These are phyloP conservation scores for Plasmopara halstedii DNA, from an alignment of 352 stramenopile species.

Conservation along the genomic window DNA sequence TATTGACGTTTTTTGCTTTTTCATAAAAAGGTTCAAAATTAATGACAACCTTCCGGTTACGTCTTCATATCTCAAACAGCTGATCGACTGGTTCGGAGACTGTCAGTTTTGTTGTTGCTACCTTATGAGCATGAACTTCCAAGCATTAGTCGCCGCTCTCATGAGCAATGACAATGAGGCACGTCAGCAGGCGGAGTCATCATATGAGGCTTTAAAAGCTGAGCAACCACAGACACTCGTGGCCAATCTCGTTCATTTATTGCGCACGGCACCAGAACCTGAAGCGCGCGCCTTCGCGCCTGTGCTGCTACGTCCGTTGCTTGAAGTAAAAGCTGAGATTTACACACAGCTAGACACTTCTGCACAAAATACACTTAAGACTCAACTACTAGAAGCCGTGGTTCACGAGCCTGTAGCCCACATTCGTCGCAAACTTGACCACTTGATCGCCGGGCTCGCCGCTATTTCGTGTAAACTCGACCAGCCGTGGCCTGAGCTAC, in stretches of 20 bases:
- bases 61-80: no score
- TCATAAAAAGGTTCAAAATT: no score
- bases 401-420: slow-evolving; percentile 52
- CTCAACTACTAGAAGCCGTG: slow-evolving; percentile 66
- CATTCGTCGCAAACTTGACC: slow-evolving; percentile 75
- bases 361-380: slow-evolving; percentile 50
- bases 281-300: slow-evolving; percentile 65
- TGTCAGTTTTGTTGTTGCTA: neutral
- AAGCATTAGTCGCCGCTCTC: slow-evolving; percentile 60
- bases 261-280: slow-evolving; percentile 46
- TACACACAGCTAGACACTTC: slow-evolving; percentile 56
- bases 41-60: no score
- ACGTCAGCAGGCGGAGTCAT: slow-evolving; percentile 68
- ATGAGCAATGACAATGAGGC: slow-evolving; percentile 66
- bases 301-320: slow-evolving; percentile 68
- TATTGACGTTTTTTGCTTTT: no score
- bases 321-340: slow-evolving; percentile 60
- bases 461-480: slow-evolving; percentile 38
- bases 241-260: slow-evolving; percentile 53
- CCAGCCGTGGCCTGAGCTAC: slow-evolving; percentile 66
- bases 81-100: neutral
- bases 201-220: slow-evolving; percentile 61
- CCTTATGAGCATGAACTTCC: slow-evolving; percentile 54
- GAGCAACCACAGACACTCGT: slow-evolving; percentile 62
- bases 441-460: slow-evolving; percentile 71